Percentiles rank a stretch among this genome's conserved stretches.
Conservation (phyloP, 2,329 filamentous ascomycete genomes). For the Neonectria hederae region DNA sequence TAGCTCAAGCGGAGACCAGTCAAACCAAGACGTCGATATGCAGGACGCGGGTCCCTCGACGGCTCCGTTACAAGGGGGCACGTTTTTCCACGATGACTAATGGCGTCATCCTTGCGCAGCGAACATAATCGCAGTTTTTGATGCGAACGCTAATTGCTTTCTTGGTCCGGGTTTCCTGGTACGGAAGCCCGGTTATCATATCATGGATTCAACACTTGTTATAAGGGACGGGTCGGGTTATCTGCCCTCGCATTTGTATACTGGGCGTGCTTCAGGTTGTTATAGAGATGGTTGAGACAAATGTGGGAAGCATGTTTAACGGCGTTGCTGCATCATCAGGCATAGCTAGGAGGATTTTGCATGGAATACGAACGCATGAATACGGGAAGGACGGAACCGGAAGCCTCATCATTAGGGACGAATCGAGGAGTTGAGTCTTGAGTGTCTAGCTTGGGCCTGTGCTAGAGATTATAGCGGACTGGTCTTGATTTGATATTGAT, state of each 20-base stretch:
- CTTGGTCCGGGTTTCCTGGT: conserved; percentile 17
- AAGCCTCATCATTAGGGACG: conserved; percentile 32
- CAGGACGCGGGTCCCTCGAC: conserved; percentile 65
- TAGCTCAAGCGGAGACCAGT: conserved; percentile 46
- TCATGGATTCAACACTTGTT: conserved; percentile 34
- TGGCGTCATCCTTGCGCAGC: background rate
- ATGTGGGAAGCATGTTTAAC: conserved; percentile 48
- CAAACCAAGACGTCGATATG: conserved; percentile 64
- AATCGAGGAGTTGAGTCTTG: conserved; percentile 40
- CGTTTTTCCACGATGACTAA: conserved; percentile 62
- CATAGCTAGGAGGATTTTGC: conserved; percentile 42
- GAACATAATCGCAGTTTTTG: conserved; percentile 19
- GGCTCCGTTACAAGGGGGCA: conserved; percentile 59
- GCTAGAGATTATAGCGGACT: conserved; percentile 28
- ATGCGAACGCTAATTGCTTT: conserved; percentile 27
- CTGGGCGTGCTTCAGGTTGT: conserved; percentile 43
- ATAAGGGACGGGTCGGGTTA: conserved; percentile 38
- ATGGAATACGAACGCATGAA: conserved; percentile 43
- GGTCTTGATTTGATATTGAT: conserved; percentile 34
- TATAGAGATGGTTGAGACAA: conserved; percentile 44
- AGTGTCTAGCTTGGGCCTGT: conserved; percentile 34
- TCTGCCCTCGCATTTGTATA: conserved; percentile 44
- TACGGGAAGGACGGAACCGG: conserved; percentile 38
- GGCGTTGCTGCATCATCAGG: conserved; percentile 49
- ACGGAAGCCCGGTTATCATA: conserved; percentile 25